These are phyloP conservation scores for Backusella luteola DNA, from an alignment of 192 early-diverging fungal genomes.

Conservation along the genomic window DNA sequence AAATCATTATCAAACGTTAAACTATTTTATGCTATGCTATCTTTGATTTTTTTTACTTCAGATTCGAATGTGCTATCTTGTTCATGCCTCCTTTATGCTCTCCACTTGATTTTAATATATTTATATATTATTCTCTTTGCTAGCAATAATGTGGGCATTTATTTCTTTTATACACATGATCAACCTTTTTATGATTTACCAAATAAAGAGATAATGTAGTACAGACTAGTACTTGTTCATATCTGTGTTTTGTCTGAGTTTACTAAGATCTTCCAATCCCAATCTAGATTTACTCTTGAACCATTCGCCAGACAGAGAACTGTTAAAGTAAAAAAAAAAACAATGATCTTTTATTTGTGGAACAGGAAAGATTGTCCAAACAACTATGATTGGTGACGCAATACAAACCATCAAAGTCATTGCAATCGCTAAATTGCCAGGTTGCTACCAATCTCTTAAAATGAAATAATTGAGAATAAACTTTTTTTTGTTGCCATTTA, in stretches of 20 bases:
- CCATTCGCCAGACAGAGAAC: neutral
- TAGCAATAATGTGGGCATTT: neutral
- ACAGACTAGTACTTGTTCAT: neutral
- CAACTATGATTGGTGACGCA: too few species aligned
- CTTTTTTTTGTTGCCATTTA: too few species aligned
- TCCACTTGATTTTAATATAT: neutral
- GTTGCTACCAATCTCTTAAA: too few species aligned
- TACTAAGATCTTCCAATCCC: neutral
- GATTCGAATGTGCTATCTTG: neutral
- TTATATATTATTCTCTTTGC: neutral
- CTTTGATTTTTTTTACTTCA: neutral
- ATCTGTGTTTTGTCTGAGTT: constrained; percentile 1
- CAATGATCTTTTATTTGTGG: neutral
- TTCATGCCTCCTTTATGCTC: neutral
- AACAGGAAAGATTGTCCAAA: neutral
- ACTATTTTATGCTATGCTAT: neutral
- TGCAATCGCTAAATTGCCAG: too few species aligned
- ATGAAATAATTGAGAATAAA: too few species aligned
- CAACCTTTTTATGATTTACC: neutral
- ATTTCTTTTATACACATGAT: neutral
- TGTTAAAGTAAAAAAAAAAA: neutral
- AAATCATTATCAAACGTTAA: neutral
- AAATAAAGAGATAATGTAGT: neutral
- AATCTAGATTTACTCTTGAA: neutral
- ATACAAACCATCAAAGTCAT: too few species aligned